phyloP scores from a whole-genome alignment of 768 basidiomycete species.

The Ramaria rubella region DNA sequence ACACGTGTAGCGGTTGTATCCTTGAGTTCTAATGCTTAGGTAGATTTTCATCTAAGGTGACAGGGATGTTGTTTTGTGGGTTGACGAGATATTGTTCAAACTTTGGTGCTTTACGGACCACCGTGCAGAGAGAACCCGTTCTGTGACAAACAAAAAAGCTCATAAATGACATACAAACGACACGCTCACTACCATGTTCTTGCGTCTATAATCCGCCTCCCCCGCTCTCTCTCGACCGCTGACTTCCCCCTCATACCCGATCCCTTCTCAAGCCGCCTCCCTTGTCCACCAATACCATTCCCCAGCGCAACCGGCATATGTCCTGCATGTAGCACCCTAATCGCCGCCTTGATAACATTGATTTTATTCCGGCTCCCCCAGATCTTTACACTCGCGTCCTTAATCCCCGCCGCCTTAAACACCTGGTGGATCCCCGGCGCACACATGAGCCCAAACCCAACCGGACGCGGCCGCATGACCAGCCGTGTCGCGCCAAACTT shows the following conservation, averaged over 20 bases:
- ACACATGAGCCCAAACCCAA: constrained; percentile 89
- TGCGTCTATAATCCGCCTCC: constrained; percentile 66
- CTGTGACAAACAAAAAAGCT: too few relatives aligned
- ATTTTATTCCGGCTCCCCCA: constrained; percentile 86
- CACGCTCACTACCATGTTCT: constrained; percentile 37
- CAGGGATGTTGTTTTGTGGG: too few relatives aligned
- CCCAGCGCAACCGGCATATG: constrained; percentile 78
- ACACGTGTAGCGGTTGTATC: too few relatives aligned
- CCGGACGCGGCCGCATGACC: constrained; percentile 71
- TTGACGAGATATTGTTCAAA: too few relatives aligned
- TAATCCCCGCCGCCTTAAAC: constrained; percentile 89
- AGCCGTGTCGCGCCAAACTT: constrained; percentile 84
- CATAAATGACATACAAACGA: too few relatives aligned
- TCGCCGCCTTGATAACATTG: constrained; percentile 79
- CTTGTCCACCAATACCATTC: constrained; percentile 69
- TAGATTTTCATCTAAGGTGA: too few relatives aligned
- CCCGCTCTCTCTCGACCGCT: constrained; percentile 77
- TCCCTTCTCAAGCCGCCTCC: constrained; percentile 67
- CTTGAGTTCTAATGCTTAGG: too few relatives aligned
- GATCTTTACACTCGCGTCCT: constrained; percentile 91
- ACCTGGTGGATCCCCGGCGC: constrained; percentile 87
- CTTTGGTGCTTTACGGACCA: too few relatives aligned
- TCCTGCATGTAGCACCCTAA: constrained; percentile 81
- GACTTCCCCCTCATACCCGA: constrained; percentile 59
- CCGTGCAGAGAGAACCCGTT: too few relatives aligned